Evolutionary conservation across 2,329 filamentous ascomycete species (phyloP).

Genomic region (Diplodia corticola): DNA sequence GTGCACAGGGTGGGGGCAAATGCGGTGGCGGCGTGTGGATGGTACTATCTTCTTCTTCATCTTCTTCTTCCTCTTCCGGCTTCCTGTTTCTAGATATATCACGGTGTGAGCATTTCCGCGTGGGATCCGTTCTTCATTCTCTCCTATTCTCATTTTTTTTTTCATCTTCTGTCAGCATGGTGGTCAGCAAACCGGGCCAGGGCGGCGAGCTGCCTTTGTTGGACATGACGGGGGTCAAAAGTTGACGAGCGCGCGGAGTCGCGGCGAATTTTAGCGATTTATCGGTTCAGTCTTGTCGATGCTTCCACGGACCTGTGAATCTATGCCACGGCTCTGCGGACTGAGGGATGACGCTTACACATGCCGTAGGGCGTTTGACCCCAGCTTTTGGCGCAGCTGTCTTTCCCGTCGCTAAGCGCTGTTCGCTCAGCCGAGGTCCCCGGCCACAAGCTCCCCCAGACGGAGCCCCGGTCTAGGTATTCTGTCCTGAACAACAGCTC

Average conservation of each 20-base stretch:
- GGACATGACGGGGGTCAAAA: conserved; percentile 16
- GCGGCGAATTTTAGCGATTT: conserved; percentile 15
- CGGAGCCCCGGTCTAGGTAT: neutral
- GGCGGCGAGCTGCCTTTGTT: conserved; percentile 17
- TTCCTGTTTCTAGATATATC: conserved; percentile 20
- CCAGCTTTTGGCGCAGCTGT: conserved; percentile 19
- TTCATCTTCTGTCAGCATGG: conserved; percentile 7
- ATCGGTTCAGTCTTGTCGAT: neutral
- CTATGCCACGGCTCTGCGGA: neutral
- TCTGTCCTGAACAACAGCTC: neutral
- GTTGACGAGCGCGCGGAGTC: conserved; percentile 17
- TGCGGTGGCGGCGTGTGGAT: conserved; percentile 11
- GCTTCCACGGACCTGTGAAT: neutral
- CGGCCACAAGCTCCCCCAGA: neutral
- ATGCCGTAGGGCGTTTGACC: neutral
- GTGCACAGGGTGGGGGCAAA: conserved; percentile 3
- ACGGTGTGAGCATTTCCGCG: conserved; percentile 22
- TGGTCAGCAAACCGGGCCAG: conserved; percentile 14
- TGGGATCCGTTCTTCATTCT: conserved; percentile 4
- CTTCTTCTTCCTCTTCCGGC: conserved; percentile 3
- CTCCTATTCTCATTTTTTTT: neutral
- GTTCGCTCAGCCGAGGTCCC: conserved; percentile 15
- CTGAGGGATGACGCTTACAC: neutral
- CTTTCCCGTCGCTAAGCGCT: neutral
- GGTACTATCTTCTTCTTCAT: neutral